Evolutionary conservation across 1,284 basidiomycete genomes (phyloP), one percentile per base, ranked within the genome.

Genomic region (Apiotrichum brassicae): DNA sequence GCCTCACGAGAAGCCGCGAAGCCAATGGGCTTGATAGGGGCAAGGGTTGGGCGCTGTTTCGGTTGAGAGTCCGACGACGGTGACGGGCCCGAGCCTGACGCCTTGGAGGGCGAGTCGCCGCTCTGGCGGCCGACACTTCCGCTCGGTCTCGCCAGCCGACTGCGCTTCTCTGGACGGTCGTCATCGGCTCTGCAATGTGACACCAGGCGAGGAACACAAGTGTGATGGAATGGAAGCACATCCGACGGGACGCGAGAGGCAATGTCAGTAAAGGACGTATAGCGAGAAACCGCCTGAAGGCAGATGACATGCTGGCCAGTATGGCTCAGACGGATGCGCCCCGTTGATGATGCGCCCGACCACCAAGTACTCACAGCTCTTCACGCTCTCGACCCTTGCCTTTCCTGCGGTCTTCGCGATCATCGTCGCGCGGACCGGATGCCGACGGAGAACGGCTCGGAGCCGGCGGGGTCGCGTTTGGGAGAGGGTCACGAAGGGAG

Each of bases 11-110:
- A 54, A 7, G 63, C 63, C 7, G 66, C 68, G 34, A 70, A 70
- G 1, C 68, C 68, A 24, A 70, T 65, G 4, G 68, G 68, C 53
- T 68, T 66, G 56, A 67, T 65, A 1, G 63, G 61, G 1, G 65
- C 57, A 9, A 63, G 58, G 1, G 36, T 28, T 7, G 48, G 42
- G 23, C 46, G 37, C 38, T 44, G 50, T 41, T 20, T 30, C 8
- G 51, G 25, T 22, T 46, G 35, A 14, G 46, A 18, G 16, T 50
- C 49, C 6, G 43, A 38, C 1, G 53, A 28, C n/a, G 43, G 42
- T 8, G 43, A 44, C 5, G 48, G 41, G 12, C 39, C 40, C 7
- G 32, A 37, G 13, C 19, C 35, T 1, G 30, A 19, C 5, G 20
- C 23, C 43, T 58, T 58, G 18, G 56, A 47, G 2, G 54, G 54